phyloP scores from a whole-genome alignment of 495 filamentous ascomycete genomes.

The Terfezia boudieri region DNA sequence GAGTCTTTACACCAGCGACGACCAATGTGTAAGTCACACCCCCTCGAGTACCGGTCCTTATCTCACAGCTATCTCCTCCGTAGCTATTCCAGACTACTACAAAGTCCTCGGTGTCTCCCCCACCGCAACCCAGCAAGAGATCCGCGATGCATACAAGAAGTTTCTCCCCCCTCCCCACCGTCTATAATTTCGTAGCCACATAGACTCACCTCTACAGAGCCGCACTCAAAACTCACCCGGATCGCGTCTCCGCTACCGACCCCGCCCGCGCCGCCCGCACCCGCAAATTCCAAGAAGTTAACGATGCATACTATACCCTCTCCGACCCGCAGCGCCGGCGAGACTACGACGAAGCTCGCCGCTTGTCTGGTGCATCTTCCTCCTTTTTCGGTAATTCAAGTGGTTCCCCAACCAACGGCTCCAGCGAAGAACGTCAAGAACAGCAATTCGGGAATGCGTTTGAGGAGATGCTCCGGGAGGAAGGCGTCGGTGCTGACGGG shows the following conservation, averaged over 20 bases:
- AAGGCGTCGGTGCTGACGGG: conserved; percentile 46
- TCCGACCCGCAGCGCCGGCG: conserved; percentile 56
- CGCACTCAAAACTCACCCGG: conserved; percentile 83
- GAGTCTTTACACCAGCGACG: neutral
- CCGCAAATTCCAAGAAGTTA: conserved; percentile 81
- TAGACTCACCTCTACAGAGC: conserved; percentile 30
- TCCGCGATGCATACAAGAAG: conserved; percentile 91
- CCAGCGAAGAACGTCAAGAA: conserved; percentile 22
- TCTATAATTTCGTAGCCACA: neutral
- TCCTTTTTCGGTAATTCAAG: conserved; percentile 27
- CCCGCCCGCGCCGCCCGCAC: conserved; percentile 68
- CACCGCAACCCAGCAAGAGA: conserved; percentile 56
- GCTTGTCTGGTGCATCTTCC: conserved; percentile 19
- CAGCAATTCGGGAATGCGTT: conserved; percentile 80
- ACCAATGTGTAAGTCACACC: neutral
- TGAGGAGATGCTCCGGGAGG: conserved; percentile 93
- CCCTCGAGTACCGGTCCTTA: neutral
- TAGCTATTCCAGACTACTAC: conserved; percentile 15
- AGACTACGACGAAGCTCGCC: conserved; percentile 65
- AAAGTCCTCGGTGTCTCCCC: conserved; percentile 48
- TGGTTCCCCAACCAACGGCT: conserved; percentile 1
- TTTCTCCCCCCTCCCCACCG: conserved; percentile 14
- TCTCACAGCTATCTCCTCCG: neutral
- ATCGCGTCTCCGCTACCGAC: conserved; percentile 66
- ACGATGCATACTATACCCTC: conserved; percentile 94